Conservation (phyloP, 2,329 filamentous ascomycete genomes). For the Lasiodiplodia citricola region DNA sequence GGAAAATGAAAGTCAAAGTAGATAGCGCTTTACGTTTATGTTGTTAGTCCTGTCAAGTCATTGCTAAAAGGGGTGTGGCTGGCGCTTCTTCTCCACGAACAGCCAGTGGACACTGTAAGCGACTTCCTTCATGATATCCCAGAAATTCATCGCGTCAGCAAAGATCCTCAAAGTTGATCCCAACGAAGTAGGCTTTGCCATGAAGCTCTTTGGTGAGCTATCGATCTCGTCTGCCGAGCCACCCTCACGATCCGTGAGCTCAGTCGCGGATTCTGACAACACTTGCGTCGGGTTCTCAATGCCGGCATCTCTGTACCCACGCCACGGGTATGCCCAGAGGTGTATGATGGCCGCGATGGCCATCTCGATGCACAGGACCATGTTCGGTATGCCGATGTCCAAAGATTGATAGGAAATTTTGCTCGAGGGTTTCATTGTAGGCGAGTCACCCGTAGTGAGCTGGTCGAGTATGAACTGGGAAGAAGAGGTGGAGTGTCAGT, state of each 20-base stretch:
- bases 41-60: not conserved
- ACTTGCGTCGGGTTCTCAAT: not conserved
- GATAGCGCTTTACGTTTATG: too few relatives aligned
- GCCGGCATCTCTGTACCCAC: constrained; percentile 58
- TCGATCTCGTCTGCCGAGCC: not conserved
- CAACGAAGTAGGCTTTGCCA: not conserved
- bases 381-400: constrained; percentile 75
- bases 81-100: not conserved
- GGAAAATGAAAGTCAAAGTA: too few relatives aligned
- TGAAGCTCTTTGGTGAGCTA: not conserved
- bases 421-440: not conserved
- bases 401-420: constrained; percentile 45
- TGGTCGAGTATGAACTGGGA: constrained; percentile 60
- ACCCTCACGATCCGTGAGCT: not conserved
- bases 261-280: not conserved
- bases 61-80: not conserved
- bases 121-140: not conserved
- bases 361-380: constrained; percentile 82
- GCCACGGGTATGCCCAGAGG: constrained; percentile 77
- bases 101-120: not conserved
- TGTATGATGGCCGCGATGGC: constrained; percentile 75
- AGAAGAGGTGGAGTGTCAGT: constrained; percentile 38
- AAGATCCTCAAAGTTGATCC: not conserved
- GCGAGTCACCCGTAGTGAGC: not conserved
- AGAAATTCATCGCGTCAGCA: not conserved